Evolutionary conservation across 768 basidiomycete species (phyloP).

Genomic region (Daedaleopsis sinensis): DNA sequence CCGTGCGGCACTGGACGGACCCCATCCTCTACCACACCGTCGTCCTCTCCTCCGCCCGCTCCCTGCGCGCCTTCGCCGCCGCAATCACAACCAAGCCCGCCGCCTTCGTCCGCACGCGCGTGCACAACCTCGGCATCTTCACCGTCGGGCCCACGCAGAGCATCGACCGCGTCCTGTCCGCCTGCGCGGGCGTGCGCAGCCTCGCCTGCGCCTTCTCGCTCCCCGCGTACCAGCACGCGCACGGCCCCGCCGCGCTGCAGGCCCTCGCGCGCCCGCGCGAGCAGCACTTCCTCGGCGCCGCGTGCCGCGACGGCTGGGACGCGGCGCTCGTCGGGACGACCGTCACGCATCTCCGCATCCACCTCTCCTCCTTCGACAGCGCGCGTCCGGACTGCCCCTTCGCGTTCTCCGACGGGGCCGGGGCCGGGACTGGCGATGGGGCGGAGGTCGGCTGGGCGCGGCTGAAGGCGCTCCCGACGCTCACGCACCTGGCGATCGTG

Average conservation of each 20-base stretch:
- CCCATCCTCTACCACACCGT: slow-evolving; percentile 42
- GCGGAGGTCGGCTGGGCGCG: slow-evolving; percentile 26
- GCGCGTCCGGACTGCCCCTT: slow-evolving; percentile 19
- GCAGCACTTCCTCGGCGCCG: slow-evolving; percentile 37
- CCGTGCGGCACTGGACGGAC: slow-evolving; percentile 36
- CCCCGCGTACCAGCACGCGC: slow-evolving; percentile 28
- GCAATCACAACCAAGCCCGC: slow-evolving; percentile 32
- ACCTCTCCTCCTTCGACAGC: slow-evolving; percentile 30
- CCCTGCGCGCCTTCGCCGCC: slow-evolving; percentile 33
- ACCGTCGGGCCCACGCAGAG: slow-evolving; percentile 36
- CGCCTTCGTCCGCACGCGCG: slow-evolving; percentile 26
- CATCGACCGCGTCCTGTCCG: slow-evolving; percentile 35
- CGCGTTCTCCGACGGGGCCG: slow-evolving; percentile 10
- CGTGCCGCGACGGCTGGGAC: slow-evolving; percentile 42
- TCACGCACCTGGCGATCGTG: slow-evolving; percentile 37
- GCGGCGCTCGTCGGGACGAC: slow-evolving; percentile 31
- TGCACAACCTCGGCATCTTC: slow-evolving; percentile 40
- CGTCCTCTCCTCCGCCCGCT: slow-evolving; percentile 34
- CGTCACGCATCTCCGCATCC: slow-evolving; percentile 39
- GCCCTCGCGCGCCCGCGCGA: slow-evolving; percentile 26
- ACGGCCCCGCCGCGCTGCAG: slow-evolving; percentile 22
- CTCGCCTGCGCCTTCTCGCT: slow-evolving; percentile 41
- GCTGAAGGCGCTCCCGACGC: slow-evolving; percentile 28
- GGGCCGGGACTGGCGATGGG: too few relatives aligned
- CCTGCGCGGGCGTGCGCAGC: slow-evolving; percentile 35